These are phyloP conservation scores for Ramaria sp. DNA, from an alignment of 768 basidiomycete genomes.

Conservation along the genomic window DNA sequence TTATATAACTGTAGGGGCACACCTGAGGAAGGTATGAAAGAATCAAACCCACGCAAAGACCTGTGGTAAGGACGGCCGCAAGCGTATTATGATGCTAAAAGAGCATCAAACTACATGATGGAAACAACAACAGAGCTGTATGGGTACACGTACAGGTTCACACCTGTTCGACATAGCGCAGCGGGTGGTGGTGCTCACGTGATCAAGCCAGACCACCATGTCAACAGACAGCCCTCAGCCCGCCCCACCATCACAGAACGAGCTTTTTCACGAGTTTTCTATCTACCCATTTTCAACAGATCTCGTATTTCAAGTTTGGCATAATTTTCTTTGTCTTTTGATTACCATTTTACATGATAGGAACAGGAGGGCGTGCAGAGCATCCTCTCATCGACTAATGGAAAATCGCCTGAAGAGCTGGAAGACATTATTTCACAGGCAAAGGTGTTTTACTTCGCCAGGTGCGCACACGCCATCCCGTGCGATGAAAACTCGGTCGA, in stretches of 20 bases:
- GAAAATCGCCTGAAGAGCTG: neutral
- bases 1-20: constrained; percentile 18
- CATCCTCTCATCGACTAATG: neutral
- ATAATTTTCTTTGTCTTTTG: neutral
- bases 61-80: constrained; percentile 48
- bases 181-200: neutral
- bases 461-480: neutral
- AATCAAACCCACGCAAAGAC: constrained; percentile 62
- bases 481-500: neutral
- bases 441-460: constrained; percentile 9
- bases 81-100: constrained; percentile 63
- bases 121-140: neutral
- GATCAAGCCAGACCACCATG: neutral
- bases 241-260: neutral
- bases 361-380: constrained; percentile 1
- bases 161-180: neutral
- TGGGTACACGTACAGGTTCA: constrained; percentile 3
- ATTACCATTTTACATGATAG: neutral
- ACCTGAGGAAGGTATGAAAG: constrained; percentile 83
- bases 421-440: constrained; percentile 8
- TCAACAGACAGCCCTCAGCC: neutral
- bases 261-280: neutral
- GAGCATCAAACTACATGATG: neutral
- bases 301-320: constrained; percentile 1
- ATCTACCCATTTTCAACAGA: constrained; percentile 3